These are phyloP conservation scores for Golubevia sp. DNA, from an alignment of 1,284 basidiomycete species.

Conservation along the genomic window DNA sequence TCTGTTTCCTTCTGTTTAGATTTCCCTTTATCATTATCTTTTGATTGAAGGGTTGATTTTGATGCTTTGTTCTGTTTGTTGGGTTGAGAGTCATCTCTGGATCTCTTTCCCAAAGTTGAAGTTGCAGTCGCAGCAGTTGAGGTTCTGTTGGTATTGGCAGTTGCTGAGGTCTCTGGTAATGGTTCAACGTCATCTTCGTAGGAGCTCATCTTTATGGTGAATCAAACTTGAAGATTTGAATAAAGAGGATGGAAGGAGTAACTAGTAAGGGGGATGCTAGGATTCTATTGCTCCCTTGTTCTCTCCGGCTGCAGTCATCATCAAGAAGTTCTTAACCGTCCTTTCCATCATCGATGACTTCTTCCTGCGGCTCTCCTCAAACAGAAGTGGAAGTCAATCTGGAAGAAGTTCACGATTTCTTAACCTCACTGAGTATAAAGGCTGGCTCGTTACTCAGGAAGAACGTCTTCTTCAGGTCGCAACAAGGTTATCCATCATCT, in stretches of 20 bases:
- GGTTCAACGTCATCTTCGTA: slow-evolving; percentile 37
- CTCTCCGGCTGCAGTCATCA: no score
- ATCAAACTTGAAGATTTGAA: background rate
- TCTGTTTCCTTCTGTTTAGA: no score
- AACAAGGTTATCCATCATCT: background rate
- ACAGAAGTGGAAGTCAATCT: slow-evolving; percentile 4
- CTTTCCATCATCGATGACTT: no score
- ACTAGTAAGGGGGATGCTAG: no score
- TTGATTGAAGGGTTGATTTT: no score
- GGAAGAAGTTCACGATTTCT: slow-evolving; percentile 12
- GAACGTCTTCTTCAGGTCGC: background rate
- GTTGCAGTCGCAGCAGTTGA: slow-evolving; percentile 1
- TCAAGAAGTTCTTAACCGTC: no score
- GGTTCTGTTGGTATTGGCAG: background rate
- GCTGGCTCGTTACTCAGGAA: slow-evolving; percentile 9
- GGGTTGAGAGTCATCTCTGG: slow-evolving; percentile 7
- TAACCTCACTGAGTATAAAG: background rate
- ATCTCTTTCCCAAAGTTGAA: slow-evolving; percentile 14
- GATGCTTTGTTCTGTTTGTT: slow-evolving; percentile 5
- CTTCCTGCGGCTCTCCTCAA: no score
- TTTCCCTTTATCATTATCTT: no score
- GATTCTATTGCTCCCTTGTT: no score
- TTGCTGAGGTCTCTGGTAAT: slow-evolving; percentile 13
- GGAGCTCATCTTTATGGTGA: slow-evolving; percentile 23
- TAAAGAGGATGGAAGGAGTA: background rate